Evolutionary conservation across 1,284 basidiomycete species (phyloP), one percentile per base, ranked within the genome.

Genomic region (Xerocomus minutiporus): DNA sequence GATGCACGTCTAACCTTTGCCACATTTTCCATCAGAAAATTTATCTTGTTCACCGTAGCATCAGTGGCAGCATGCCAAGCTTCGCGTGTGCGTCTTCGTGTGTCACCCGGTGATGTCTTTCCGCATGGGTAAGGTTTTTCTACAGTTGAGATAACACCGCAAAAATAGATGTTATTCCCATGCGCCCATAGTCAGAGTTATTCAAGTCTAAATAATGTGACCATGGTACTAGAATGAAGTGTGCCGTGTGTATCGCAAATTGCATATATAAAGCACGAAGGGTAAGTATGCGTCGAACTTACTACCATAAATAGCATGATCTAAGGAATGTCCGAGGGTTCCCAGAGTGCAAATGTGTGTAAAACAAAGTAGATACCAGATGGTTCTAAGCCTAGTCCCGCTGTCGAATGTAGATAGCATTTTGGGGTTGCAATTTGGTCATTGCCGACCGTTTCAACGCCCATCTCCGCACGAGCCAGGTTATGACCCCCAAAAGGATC

Each of bases 391-490:
- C 38, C 20, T 41, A 41, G 25, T 29, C 41, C 8, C 4, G 23
- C 12, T 42, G 41, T 6, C 26, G 41, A 28, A 29, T n/a, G 26
- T 42, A 42, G 41, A 5, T 28, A 6, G 15, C 23, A 15, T 28
- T n/a, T 42, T 8, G 8, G 15, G 41, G 41, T 7, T 42, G 15
- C 26, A 26, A n/a, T 26, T 25, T 41, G 23, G 23, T 13, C 5
- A 11, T 26, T 26, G 20, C 44, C 32, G 57, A 55, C 36, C 71
- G 73, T 23, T 63, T 68, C 26, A 75, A 4, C 2, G 68, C 64
- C 76, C 79, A 75, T 60, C 68, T 78, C 8, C 82, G 76, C 45
- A 85, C 62, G 56, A 77, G 75, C 72, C 74, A 84, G 1, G 75
- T 66, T 3, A 65, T 58, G 2, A 71, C 56, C 1, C 66, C 77